Evolutionary conservation across 2,329 filamentous ascomycete species (phyloP).

Genomic region (Fusarium ambrosium): DNA sequence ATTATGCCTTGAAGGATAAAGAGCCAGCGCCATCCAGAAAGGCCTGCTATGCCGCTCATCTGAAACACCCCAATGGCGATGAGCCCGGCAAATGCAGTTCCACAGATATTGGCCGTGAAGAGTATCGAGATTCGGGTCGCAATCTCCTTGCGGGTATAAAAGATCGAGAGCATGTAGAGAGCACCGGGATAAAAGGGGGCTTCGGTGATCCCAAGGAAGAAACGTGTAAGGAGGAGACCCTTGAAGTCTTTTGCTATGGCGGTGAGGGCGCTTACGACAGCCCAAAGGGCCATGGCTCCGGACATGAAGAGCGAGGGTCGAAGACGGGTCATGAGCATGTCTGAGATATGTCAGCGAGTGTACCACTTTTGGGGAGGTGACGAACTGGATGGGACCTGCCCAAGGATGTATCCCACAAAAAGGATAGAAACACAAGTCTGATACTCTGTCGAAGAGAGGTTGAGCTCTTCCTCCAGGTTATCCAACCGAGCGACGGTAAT

Average conservation of each 20-base stretch:
- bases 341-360: neutral
- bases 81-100: conserved; percentile 57
- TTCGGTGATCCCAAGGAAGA: conserved; percentile 57
- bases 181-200: conserved; percentile 54
- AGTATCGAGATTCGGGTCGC: conserved; percentile 57
- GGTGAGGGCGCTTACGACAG: conserved; percentile 59
- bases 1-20: conserved; percentile 75
- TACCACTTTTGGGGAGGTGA: neutral
- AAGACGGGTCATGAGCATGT: conserved; percentile 57
- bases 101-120: conserved; percentile 55
- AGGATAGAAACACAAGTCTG: conserved; percentile 47
- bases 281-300: conserved; percentile 60
- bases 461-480: conserved; percentile 47
- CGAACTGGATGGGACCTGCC: conserved; percentile 53
- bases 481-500: conserved; percentile 59
- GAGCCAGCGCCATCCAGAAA: conserved; percentile 55
- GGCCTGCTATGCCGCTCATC: conserved; percentile 37
- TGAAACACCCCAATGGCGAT: conserved; percentile 58
- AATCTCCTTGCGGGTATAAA: conserved; percentile 65
- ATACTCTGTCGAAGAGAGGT: conserved; percentile 43
- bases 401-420: conserved; percentile 59
- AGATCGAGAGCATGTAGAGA: conserved; percentile 61
- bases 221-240: conserved; percentile 61
- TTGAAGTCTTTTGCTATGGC: conserved; percentile 62
- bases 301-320: conserved; percentile 54